Evolutionary conservation across 176 grass and related monocot genomes (phyloP).

Genomic region (Carex parvula): DNA sequence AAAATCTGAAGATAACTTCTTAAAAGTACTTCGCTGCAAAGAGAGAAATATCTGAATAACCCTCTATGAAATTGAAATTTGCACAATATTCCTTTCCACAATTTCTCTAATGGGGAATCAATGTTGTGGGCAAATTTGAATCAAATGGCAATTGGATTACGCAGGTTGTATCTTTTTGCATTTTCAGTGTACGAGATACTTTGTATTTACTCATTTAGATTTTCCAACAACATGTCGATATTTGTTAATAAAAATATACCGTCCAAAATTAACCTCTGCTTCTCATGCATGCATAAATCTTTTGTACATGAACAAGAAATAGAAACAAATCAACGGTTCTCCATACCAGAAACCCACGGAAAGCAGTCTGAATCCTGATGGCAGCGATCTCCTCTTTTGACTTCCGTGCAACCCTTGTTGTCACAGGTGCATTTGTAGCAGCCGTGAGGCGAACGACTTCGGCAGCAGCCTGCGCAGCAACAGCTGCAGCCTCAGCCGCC

Average conservation of each 20-base stretch:
- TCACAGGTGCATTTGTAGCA: background rate
- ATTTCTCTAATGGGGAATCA: background rate
- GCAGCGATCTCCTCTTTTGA: slow-evolving; percentile 70
- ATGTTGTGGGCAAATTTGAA: background rate
- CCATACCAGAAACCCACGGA: slow-evolving; percentile 80
- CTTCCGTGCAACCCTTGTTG: slow-evolving; percentile 16
- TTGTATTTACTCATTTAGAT: background rate
- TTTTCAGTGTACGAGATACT: background rate
- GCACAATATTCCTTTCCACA: background rate
- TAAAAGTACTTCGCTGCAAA: background rate
- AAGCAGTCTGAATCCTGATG: slow-evolving; percentile 80
- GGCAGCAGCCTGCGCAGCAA: slow-evolving; percentile 77
- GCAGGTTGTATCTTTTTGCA: background rate
- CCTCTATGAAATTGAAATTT: background rate
- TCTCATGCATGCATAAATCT: background rate
- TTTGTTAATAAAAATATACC: background rate
- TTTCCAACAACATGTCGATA: background rate
- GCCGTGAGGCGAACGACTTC: slow-evolving; percentile 80
- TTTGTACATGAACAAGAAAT: background rate
- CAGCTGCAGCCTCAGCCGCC: slow-evolving; percentile 74
- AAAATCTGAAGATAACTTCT: background rate
- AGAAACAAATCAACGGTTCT: background rate
- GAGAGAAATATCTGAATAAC: background rate
- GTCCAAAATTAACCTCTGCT: background rate
- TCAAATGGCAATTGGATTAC: background rate